Base-by-base conservation (phyloP, 2,329 filamentous ascomycete genomes). In the Hypoxylon rubiginosum region DNA sequence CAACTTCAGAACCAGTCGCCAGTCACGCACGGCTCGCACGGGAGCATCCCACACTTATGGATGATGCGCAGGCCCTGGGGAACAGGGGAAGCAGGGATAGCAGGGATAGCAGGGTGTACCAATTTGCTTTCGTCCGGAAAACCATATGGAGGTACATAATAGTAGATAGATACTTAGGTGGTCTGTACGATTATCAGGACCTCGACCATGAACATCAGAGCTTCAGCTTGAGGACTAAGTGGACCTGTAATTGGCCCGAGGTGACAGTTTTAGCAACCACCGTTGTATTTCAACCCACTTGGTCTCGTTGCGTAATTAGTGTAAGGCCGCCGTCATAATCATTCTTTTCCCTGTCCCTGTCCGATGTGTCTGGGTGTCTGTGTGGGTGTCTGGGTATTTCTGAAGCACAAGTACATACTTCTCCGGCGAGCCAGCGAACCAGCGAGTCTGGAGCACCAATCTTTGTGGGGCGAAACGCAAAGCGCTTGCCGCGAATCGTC, bases 401-500 rank as follows among this genome's bases (percentile, higher is more conserved):
- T 62, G 36, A 60, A 58, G 62, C 54, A 63, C 3, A 41, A 41
- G n/a, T 41, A 41, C 39, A 13, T 43, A 15, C 34, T 36, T 13
- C 11, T 15, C 34, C 39, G 5, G 7, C 39, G 39, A 41, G 39
- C 6, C 39, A 10, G n/a, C 17, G 39, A 43, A n/a, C 9, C 39
- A 17, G 36, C 60, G 36, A 62, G 39, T 24, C 54, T 66, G 59
- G 59, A 56, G 50, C 49, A 68, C 53, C 54, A 43, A 10, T 19
- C 66, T 66, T 43, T 56, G 62, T 70, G 62, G 65, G 64, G 67
- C 67, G 53, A 64, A 64, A 62, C 66, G 64, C 62, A 71, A 71
- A 73, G 73, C 73, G 74, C 74, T 74, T 75, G 70, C 68, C 66
- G 67, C 68, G 69, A 66, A 58, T 67, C 64, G 59, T 67, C 63